Conservation (phyloP, 164 flowering plant genomes). For the Nelumbo lutea region DNA sequence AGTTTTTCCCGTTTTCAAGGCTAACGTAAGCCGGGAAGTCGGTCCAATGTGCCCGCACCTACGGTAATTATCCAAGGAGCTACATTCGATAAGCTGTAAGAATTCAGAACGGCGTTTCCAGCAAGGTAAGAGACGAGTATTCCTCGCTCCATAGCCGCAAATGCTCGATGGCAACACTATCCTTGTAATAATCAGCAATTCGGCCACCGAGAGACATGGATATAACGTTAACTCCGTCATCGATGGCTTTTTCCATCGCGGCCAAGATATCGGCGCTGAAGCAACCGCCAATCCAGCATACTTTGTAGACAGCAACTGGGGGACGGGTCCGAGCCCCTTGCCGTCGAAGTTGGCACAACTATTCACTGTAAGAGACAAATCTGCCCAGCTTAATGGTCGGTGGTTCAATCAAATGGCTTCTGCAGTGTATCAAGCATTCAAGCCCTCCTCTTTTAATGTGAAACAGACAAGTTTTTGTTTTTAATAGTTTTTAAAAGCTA, state of each 20-base stretch:
- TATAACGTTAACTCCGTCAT: conserved; percentile 69
- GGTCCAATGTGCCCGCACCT: too few species aligned
- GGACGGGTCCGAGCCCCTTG: conserved; percentile 83
- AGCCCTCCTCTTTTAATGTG: too few species aligned
- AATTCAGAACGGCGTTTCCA: conserved; percentile 67
- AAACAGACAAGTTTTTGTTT: too few species aligned
- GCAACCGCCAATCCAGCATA: conserved; percentile 86
- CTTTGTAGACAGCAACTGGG: conserved; percentile 73
- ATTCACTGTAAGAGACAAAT: too few species aligned
- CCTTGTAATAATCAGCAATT: conserved; percentile 44
- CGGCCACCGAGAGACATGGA: conserved; percentile 83
- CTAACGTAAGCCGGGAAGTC: conserved; percentile 60
- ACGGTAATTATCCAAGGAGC: conserved; percentile 49
- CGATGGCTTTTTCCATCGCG: conserved; percentile 49
- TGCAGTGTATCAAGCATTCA: too few species aligned
- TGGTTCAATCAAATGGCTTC: too few species aligned
- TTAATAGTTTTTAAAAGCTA: too few species aligned
- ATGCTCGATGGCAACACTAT: conserved; percentile 66
- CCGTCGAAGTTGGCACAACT: conserved; percentile 21
- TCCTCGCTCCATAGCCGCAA: conserved; percentile 53
- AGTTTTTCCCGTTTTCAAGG: too few species aligned
- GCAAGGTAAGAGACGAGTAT: conserved; percentile 83
- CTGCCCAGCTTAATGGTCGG: too few species aligned
- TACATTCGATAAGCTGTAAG: conserved; percentile 54
- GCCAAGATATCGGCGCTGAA: conserved; percentile 64